Percentiles rank a stretch among this genome's conserved stretches.
These are phyloP conservation scores for Plasmodium reichenowi DNA, from an alignment of 169 alveolate genomes.

Conservation along the genomic window DNA sequence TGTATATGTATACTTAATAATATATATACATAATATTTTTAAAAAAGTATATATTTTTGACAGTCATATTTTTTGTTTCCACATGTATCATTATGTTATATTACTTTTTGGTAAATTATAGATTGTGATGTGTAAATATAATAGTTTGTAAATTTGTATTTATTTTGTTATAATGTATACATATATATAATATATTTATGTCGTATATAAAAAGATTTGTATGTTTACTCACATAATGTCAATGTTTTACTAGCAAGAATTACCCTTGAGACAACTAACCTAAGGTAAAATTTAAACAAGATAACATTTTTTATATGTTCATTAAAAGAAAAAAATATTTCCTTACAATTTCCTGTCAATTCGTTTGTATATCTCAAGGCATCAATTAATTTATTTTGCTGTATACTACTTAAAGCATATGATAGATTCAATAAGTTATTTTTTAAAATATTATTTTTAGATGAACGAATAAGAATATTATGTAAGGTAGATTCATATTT, in stretches of 20 bases:
- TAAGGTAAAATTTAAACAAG: slow-evolving; percentile 32
- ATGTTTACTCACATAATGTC: background rate
- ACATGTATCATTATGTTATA: too few species aligned
- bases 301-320: slow-evolving; percentile 46
- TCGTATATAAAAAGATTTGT: background rate
- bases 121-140: too few species aligned
- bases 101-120: too few species aligned
- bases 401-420: slow-evolving; percentile 39
- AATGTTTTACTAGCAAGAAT: slow-evolving; percentile 27
- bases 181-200: background rate
- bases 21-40: too few species aligned
- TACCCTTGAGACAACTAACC: slow-evolving; percentile 50
- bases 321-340: slow-evolving; percentile 34
- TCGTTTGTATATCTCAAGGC: slow-evolving; percentile 46
- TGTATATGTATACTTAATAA: too few species aligned
- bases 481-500: slow-evolving; percentile 25
- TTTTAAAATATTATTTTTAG: slow-evolving; percentile 37
- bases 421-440: slow-evolving; percentile 50
- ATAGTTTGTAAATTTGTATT: background rate
- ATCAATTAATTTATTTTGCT: slow-evolving; percentile 59
- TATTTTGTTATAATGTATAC: background rate
- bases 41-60: too few species aligned
- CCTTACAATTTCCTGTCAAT: slow-evolving; percentile 49
- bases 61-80: too few species aligned
- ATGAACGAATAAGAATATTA: slow-evolving; percentile 3